Evolutionary conservation across 108 stramenopile species (phyloP).

Genomic region (Skeletonema grethae): DNA sequence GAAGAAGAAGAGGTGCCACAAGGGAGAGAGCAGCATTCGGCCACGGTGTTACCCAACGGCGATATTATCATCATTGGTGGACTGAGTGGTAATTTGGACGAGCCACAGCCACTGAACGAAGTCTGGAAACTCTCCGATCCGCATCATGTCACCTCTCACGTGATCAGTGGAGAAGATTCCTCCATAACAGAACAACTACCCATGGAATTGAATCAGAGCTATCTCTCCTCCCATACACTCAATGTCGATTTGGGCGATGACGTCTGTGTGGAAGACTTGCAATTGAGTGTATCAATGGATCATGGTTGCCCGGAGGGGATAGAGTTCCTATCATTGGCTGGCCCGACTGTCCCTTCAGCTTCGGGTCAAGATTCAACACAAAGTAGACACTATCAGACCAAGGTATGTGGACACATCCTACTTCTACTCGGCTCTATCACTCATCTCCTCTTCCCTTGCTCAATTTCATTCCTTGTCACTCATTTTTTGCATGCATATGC

Average conservation of each 20-base stretch:
- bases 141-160: slow-evolving; percentile 11
- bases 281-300: slow-evolving; percentile 18
- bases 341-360: not conserved
- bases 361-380: slow-evolving; percentile 3
- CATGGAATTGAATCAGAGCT: slow-evolving; percentile 13
- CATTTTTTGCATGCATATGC: not conserved
- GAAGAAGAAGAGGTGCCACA: slow-evolving; percentile 2
- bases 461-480: not conserved
- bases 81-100: slow-evolving; percentile 9
- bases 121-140: slow-evolving; percentile 28
- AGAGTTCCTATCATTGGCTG: slow-evolving; percentile 31
- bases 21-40: slow-evolving; percentile 42
- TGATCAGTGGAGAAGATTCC: slow-evolving; percentile 6
- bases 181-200: not conserved
- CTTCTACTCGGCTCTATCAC: not conserved
- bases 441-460: not conserved
- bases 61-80: slow-evolving; percentile 36
- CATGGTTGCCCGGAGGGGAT: slow-evolving; percentile 19
- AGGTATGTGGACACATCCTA: slow-evolving; percentile 5
- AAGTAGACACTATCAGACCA: slow-evolving; percentile 15
- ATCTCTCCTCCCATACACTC: slow-evolving; percentile 13
- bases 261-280: slow-evolving; percentile 31
- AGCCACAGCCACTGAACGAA: slow-evolving; percentile 11
- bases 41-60: slow-evolving; percentile 30
- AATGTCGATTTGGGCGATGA: slow-evolving; percentile 2